phyloP scores from a whole-genome alignment of 768 basidiomycete genomes.

The Pulveroboletus sp. region DNA sequence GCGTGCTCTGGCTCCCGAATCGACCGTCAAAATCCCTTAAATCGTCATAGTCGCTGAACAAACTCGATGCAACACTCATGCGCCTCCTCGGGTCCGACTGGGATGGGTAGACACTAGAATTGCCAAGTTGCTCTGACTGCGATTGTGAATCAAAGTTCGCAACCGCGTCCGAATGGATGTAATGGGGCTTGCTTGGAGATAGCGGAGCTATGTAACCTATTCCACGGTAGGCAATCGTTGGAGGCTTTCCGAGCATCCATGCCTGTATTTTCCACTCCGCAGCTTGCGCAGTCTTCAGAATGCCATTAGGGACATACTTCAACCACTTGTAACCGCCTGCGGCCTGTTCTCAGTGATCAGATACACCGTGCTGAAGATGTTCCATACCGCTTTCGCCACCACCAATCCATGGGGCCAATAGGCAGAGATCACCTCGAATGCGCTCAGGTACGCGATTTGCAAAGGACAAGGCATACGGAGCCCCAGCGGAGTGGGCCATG shows the following conservation, averaged over 20 bases:
- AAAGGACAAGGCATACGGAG: constrained; percentile 89
- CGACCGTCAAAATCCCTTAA: constrained; percentile 81
- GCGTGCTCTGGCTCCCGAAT: constrained; percentile 76
- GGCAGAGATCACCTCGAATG: constrained; percentile 77
- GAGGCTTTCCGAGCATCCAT: constrained; percentile 97
- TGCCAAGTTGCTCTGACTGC: constrained; percentile 20
- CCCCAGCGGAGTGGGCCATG: constrained; percentile 94
- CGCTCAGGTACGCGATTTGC: constrained; percentile 71
- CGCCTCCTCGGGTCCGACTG: constrained; percentile 44
- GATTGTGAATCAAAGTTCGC: constrained; percentile 16
- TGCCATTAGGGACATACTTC: constrained; percentile 89
- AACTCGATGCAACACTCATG: constrained; percentile 67
- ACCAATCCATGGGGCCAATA: constrained; percentile 97
- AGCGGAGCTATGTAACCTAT: constrained; percentile 69
- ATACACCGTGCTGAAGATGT: not conserved
- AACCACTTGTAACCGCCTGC: constrained; percentile 91
- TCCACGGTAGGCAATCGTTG: constrained; percentile 75
- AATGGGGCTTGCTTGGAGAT: constrained; percentile 30
- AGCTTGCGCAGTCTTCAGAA: constrained; percentile 92
- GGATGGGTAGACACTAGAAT: constrained; percentile 25
- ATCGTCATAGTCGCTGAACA: constrained; percentile 86
- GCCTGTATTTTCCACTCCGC: constrained; percentile 97
- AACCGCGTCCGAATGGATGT: constrained; percentile 16
- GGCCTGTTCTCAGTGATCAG: constrained; percentile 11
- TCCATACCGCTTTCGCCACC: constrained; percentile 79